Evolutionary conservation across 1,284 basidiomycete species (phyloP).

Genomic region (Ceratobasidium sp.): DNA sequence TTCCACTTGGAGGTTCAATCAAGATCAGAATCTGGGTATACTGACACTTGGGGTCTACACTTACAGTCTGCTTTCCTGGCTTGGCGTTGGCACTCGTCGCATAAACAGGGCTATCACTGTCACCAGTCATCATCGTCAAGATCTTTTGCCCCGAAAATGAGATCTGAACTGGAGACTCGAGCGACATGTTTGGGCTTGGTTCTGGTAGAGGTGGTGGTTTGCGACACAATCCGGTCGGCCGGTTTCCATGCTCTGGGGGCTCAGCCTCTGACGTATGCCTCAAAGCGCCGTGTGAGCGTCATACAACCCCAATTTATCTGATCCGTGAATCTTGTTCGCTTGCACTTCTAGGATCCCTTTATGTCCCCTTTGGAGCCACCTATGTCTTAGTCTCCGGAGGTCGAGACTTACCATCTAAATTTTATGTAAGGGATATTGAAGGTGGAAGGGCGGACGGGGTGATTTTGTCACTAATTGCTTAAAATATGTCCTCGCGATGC

Average conservation of each 20-base stretch:
- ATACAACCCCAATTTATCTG: not conserved
- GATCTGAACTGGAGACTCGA: not conserved
- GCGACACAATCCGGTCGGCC: not conserved
- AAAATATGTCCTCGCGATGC: too few relatives aligned
- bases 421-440: too few relatives aligned
- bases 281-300: not conserved
- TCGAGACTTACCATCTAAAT: too few relatives aligned
- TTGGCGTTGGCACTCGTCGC: not conserved
- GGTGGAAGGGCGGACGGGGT: too few relatives aligned
- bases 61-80: not conserved
- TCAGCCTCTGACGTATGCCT: not conserved
- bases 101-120: constrained; percentile 1
- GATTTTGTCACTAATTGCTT: too few relatives aligned
- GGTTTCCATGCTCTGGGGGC: not conserved
- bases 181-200: not conserved
- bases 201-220: not conserved
- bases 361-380: too few relatives aligned
- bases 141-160: not conserved
- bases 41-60: not conserved
- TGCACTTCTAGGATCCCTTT: too few relatives aligned
- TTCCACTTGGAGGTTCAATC: not conserved
- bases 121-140: constrained; percentile 2
- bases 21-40: not conserved
- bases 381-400: too few relatives aligned
- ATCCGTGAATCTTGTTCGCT: not conserved